Evolutionary conservation across 2,329 filamentous ascomycete species (phyloP).

Genomic region (Aspergillus piperis): DNA sequence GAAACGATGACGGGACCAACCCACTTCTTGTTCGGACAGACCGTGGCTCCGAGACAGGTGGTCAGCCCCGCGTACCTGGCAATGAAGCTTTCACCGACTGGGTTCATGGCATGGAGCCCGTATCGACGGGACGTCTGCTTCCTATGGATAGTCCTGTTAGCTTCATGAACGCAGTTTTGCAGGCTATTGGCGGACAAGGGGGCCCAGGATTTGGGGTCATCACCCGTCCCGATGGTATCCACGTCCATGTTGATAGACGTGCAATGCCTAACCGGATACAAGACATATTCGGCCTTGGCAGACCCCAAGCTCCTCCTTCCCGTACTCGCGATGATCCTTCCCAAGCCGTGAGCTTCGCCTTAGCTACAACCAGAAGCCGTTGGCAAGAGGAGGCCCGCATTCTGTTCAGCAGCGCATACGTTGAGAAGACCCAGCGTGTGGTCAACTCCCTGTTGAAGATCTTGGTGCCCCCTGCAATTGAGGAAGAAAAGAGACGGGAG

Average conservation of each 20-base stretch:
- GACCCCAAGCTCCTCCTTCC: conserved; percentile 32
- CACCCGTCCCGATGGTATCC: conserved; percentile 53
- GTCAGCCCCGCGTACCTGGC: conserved; percentile 38
- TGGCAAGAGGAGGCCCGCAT: conserved; percentile 91
- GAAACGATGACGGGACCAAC: conserved; percentile 79
- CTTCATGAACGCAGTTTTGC: conserved; percentile 60
- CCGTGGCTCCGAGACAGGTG: conserved; percentile 33
- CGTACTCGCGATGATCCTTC: conserved; percentile 53
- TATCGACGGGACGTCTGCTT: conserved; percentile 47
- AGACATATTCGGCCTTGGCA: conserved; percentile 42
- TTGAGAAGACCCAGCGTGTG: conserved; percentile 70
- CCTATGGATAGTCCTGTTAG: conserved; percentile 55
- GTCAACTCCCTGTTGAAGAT: conserved; percentile 68
- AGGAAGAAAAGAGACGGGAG: conserved; percentile 72
- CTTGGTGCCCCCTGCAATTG: conserved; percentile 80
- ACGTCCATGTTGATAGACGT: conserved; percentile 56
- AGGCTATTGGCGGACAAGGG: conserved; percentile 52
- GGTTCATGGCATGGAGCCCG: conserved; percentile 54
- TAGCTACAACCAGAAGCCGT: conserved; percentile 70
- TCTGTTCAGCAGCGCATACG: conserved; percentile 69
- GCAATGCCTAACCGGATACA: conserved; percentile 57
- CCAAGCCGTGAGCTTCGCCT: conserved; percentile 74
- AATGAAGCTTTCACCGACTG: conserved; percentile 53
- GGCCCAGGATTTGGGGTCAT: conserved; percentile 46
- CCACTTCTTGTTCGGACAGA: conserved; percentile 73